Base-by-base conservation (phyloP, 805 yeast genomes). In the Teunomyces gatunensis region DNA sequence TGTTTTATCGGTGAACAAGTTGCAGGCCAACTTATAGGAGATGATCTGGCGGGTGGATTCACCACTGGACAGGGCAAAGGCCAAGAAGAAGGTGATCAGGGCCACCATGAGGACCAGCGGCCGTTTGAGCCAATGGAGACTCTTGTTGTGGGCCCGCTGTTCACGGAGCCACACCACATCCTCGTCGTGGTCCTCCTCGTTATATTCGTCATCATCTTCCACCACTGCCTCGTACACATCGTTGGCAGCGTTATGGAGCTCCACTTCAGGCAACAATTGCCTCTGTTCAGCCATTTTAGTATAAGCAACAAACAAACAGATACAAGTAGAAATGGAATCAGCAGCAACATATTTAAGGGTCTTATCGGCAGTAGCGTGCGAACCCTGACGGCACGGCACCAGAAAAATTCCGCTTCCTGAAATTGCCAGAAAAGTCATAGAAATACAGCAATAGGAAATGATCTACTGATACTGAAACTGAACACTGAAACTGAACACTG, bases 91-190 rank as follows among this genome's bases (percentile, higher is more conserved):
- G 2, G 76, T 39, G 1, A 74, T 60, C 2, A 68, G 33, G 21
- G 82, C 71, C 10, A 84, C 58, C 65, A 80, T 69, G n/a, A 65
- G 54, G 6, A 81, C 64, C 2, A 85, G 75, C 0, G 91, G 91
- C 37, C 85, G 68, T 25, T 68, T 68, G 46, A 75, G 64, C 86
- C 88, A 84, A 15, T 71, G 70, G 25, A 79, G 46, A 2, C 67
- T 48, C 49, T 66, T 59, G 57, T 80, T 79, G 32, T 67, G 61
- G 2, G 55, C 21, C 39, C 83, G 67, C 45, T 77, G 78, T 50
- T 81, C 84, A 12, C 77, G 56, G 12, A 79, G 58, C 76, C 83
- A 75, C 5, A 75, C 60, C 6, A 70, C 68, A 47, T 78, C 82
- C 35, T 71, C 77, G 41, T 69, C 69, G 27, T 52, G 47, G 15